phyloP scores from a whole-genome alignment of 441 rosid genomes.

The Adansonia rubrostipa region DNA sequence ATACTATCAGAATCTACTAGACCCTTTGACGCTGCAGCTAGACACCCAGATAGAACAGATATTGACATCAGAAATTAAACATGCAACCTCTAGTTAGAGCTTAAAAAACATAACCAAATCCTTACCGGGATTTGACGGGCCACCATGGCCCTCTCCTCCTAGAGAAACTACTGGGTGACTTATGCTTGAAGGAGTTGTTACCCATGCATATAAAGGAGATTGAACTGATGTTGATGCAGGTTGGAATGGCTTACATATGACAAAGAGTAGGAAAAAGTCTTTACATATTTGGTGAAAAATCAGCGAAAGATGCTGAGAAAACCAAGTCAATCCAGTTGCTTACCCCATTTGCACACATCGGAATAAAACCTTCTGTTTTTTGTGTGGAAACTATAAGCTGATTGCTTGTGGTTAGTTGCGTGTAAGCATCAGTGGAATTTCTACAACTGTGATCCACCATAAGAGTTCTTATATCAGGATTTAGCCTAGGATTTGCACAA shows the following conservation, averaged over 20 bases:
- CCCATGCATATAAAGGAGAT: slow-evolving; percentile 48
- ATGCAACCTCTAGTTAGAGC: background rate
- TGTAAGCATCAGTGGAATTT: slow-evolving; percentile 23
- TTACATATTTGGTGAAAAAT: background rate
- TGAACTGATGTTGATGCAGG: slow-evolving; percentile 40
- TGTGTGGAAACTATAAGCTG: slow-evolving; percentile 34
- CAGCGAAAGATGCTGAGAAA: background rate
- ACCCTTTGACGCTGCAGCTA: slow-evolving; percentile 41
- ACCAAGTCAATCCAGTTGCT: background rate
- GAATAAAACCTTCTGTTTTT: slow-evolving; percentile 37
- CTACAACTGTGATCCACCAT: slow-evolving; percentile 58
- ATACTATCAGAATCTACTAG: slow-evolving; percentile 39
- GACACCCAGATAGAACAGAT: slow-evolving; percentile 21
- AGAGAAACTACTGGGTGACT: slow-evolving; percentile 45
- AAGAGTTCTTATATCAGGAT: slow-evolving; percentile 54
- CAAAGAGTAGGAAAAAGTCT: background rate
- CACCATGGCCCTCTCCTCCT: slow-evolving; percentile 41
- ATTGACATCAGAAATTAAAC: background rate
- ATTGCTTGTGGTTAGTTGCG: slow-evolving; percentile 35
- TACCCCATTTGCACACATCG: slow-evolving; percentile 41
- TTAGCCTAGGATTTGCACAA: slow-evolving; percentile 40
- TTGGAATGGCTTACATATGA: slow-evolving; percentile 44
- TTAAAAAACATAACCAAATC: background rate
- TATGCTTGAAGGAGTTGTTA: slow-evolving; percentile 45
- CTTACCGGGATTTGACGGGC: slow-evolving; percentile 43